These are phyloP conservation scores for Spinellus fusiger DNA, from an alignment of 192 early-diverging fungal genomes.

Conservation along the genomic window DNA sequence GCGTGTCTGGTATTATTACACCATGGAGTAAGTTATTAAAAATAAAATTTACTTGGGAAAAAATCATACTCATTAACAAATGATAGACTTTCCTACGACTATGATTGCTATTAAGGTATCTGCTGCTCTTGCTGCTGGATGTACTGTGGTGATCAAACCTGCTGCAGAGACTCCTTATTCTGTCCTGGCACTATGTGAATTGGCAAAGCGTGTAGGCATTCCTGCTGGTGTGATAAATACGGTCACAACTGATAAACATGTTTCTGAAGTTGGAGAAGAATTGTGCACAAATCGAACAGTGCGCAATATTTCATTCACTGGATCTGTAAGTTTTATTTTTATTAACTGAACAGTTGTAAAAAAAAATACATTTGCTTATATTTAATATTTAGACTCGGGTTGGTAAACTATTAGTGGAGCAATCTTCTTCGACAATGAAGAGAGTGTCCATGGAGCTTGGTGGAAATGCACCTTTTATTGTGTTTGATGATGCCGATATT, in stretches of 20 bases:
- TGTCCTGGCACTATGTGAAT: constrained; percentile 43
- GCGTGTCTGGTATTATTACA: constrained; percentile 65
- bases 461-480: constrained; percentile 80
- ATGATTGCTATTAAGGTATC: constrained; percentile 76
- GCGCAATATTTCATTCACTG: constrained; percentile 72
- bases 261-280: constrained; percentile 51
- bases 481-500: no score
- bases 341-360: no score
- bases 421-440: constrained; percentile 60
- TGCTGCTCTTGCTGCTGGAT: constrained; percentile 74
- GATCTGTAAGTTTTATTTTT: constrained; percentile 45
- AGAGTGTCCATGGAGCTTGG: constrained; percentile 79
- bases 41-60: background rate
- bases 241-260: constrained; percentile 47
- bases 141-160: constrained; percentile 70
- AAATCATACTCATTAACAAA: background rate
- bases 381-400: constrained; percentile 41
- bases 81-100: no score
- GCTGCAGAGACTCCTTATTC: constrained; percentile 50
- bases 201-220: constrained; percentile 51
- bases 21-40: constrained; percentile 54
- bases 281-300: constrained; percentile 50
- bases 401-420: constrained; percentile 58
- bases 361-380: background rate
- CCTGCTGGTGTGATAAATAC: constrained; percentile 69